Percentiles rank a stretch among this genome's conserved stretches.
Evolutionary conservation across 805 yeast genomes (phyloP).

Genomic region (Tetrapisispora fleetii): DNA sequence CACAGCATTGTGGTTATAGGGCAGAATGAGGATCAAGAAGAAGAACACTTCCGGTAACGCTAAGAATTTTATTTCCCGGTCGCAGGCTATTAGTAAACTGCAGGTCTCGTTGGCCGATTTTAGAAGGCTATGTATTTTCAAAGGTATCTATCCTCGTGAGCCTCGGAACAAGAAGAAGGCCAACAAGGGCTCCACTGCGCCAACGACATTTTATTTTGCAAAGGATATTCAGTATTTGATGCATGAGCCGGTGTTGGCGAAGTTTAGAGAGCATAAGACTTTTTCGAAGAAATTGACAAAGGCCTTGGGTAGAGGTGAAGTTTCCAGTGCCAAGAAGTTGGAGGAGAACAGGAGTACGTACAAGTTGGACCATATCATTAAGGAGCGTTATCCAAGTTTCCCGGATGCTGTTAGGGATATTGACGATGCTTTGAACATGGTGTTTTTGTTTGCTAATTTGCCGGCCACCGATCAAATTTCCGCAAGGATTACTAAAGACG

Average conservation of each 20-base stretch:
- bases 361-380: slow-evolving; percentile 80
- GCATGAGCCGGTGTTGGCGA: slow-evolving; percentile 88
- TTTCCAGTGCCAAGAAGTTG: slow-evolving; percentile 75
- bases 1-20: too few relatives aligned
- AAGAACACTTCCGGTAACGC: slow-evolving; percentile 83
- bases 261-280: slow-evolving; percentile 91
- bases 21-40: slow-evolving; percentile 62
- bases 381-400: slow-evolving; percentile 93
- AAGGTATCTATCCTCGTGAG: slow-evolving; percentile 95
- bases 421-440: slow-evolving; percentile 92
- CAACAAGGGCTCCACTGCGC: slow-evolving; percentile 95
- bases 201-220: slow-evolving; percentile 84
- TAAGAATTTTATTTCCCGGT: slow-evolving; percentile 82
- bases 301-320: slow-evolving; percentile 88
- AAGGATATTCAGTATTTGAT: slow-evolving; percentile 90
- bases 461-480: slow-evolving; percentile 84
- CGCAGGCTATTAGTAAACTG: slow-evolving; percentile 85
- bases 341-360: slow-evolving; percentile 64
- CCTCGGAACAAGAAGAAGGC: slow-evolving; percentile 95
- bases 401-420: slow-evolving; percentile 85
- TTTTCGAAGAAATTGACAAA: slow-evolving; percentile 84
- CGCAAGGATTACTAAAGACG: slow-evolving; percentile 76
- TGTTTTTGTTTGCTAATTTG: slow-evolving; percentile 85
- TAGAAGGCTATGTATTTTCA: slow-evolving; percentile 93
- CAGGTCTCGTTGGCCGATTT: slow-evolving; percentile 94